Evolutionary conservation across 495 filamentous ascomycete genomes (phyloP).

Genomic region (Hypomontagnella monticulosa): DNA sequence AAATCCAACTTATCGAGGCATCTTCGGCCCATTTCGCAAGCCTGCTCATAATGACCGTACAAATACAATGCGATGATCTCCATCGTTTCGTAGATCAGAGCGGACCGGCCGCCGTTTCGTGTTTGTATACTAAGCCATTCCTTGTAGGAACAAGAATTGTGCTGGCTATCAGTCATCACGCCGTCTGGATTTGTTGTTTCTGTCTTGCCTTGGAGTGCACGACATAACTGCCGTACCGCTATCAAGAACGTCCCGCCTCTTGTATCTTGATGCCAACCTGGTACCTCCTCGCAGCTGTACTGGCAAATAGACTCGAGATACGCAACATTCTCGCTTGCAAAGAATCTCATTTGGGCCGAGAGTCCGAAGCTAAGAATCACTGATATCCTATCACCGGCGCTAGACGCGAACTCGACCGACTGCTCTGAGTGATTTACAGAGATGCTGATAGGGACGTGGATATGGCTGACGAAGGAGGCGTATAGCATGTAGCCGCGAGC

Average conservation of each 20-base stretch:
- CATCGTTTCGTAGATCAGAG: conserved; percentile 77
- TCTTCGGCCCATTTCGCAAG: conserved; percentile 71
- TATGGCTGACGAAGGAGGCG: conserved; percentile 76
- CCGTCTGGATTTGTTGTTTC: conserved; percentile 61
- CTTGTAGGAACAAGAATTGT: conserved; percentile 72
- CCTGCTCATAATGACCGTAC: conserved; percentile 77
- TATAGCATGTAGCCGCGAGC: conserved; percentile 78
- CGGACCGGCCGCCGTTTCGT: conserved; percentile 60
- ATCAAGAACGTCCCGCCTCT: conserved; percentile 80
- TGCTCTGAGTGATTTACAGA: conserved; percentile 70
- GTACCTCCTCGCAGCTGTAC: conserved; percentile 78
- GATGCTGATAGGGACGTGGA: conserved; percentile 69
- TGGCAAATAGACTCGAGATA: conserved; percentile 79
- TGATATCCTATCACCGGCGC: conserved; percentile 77
- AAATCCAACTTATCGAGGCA: conserved; percentile 66
- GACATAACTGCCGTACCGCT: conserved; percentile 74
- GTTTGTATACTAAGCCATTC: conserved; percentile 57
- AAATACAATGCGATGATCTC: conserved; percentile 77
- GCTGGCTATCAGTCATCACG: conserved; percentile 77
- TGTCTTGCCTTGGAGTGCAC: conserved; percentile 88
- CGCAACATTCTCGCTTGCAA: conserved; percentile 75
- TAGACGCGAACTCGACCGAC: conserved; percentile 74
- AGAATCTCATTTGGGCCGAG: conserved; percentile 74
- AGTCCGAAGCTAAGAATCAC: conserved; percentile 78
- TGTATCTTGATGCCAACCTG: conserved; percentile 77